Base-by-base conservation (phyloP, 176 grass and related monocot genomes). In the Dendrocalamus sinicus region DNA sequence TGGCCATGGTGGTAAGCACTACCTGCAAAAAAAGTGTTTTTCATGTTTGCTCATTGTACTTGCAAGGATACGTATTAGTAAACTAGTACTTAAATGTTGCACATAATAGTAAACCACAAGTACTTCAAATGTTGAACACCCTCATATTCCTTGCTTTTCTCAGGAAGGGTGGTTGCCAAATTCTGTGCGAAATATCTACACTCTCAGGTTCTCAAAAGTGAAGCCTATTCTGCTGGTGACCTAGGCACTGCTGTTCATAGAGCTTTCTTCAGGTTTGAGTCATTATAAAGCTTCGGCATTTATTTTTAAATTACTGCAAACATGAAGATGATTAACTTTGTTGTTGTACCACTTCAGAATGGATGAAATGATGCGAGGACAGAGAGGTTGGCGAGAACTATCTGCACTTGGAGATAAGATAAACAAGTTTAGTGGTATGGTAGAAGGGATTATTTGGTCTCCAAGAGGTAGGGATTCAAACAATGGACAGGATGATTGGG, bases 331-430 rank as follows among this genome's bases (percentile, higher is more conserved):
- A 44, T 51, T 78, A 69, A 24, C 63, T 67, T 67, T 84, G 67
- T 85, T 60, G 30, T 71, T 83, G 44, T 72, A 58, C 43, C 59
- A 72, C 59, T 85, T 84, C 80, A 99, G 96, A 87, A 94, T 99
- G 91, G 96, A 99, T 85, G 96, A 95, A 86, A 99, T 99, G 96
- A 99, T 99, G 96, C 86, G 72, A 85, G 96, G 96, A 41, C 93
- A 99, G 53, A 92, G 96, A 91, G 96, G 96, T 66, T 99, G 96
- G 96, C 90, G 96, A 91, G 96, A 99, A 89, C 90, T 99, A 76
- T 83, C 90, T 39, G 78, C 88, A 32, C 83, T 99, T 70, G 96
- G 96, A 48, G 96, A 99, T 85, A 99, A 99, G 73, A 92, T 96
- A 66, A 92, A 99, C 80, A 96, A 96, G 85, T 94, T 99, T 67